Percentiles rank a stretch among this genome's conserved stretches.
Evolutionary conservation across 1,139 yeast genomes (phyloP).

Genomic region (Blastobotrys proliferans): DNA sequence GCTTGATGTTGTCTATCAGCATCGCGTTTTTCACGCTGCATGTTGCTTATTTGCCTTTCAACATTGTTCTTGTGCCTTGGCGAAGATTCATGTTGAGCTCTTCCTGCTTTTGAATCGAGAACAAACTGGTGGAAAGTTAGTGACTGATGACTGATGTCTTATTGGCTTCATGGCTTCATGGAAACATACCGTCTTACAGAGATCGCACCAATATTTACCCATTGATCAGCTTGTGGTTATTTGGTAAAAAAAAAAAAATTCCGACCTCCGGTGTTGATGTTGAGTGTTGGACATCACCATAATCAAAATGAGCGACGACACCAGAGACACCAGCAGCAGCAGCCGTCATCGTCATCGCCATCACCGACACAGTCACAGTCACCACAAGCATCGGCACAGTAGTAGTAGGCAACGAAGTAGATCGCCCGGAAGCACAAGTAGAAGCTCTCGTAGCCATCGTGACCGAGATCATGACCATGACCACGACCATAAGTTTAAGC

Average conservation of each 20-base stretch:
- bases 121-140: conserved; percentile 36
- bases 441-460: conserved; percentile 4
- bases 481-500: conserved; percentile 9
- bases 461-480: conserved; percentile 16
- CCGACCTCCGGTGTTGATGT: no score
- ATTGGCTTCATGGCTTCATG: not conserved
- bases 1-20: conserved; percentile 27
- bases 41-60: conserved; percentile 30
- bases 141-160: not conserved
- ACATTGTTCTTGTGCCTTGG: conserved; percentile 36
- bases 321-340: not conserved
- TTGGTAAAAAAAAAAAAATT: no score
- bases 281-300: not conserved
- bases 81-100: conserved; percentile 40
- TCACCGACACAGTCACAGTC: conserved; percentile 1
- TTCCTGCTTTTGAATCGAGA: conserved; percentile 40
- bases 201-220: conserved; percentile 44
- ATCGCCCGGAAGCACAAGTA: not conserved
- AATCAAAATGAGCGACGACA: not conserved
- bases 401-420: conserved; percentile 4
- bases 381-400: conserved; percentile 10
- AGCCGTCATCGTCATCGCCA: conserved; percentile 1
- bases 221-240: no score
- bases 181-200: conserved; percentile 40
- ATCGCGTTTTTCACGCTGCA: conserved; percentile 34